These are phyloP conservation scores for Pichia membranifaciens DNA, from an alignment of 805 yeast genomes.

Conservation along the genomic window DNA sequence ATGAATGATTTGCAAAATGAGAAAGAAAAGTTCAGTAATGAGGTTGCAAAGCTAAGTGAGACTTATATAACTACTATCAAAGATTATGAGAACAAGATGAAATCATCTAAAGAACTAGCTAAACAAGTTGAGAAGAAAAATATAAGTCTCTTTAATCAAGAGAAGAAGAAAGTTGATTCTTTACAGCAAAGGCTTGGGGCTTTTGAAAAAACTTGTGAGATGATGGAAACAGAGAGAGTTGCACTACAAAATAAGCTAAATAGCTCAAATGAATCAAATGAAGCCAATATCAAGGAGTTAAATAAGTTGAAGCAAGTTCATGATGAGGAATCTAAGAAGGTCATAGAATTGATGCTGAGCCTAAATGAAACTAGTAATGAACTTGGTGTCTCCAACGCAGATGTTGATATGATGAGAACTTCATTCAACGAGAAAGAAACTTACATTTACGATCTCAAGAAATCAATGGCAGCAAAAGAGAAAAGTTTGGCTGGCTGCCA, in stretches of 20 bases:
- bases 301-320: neutral
- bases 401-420: neutral
- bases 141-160: constrained; percentile 2
- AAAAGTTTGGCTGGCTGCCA: neutral
- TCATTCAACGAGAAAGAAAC: neutral
- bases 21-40: neutral
- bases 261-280: neutral
- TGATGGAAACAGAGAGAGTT: neutral
- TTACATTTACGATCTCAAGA: neutral
- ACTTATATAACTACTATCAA: neutral
- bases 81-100: neutral
- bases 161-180: neutral
- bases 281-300: neutral
- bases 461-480: neutral
- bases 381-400: neutral
- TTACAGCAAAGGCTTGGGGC: neutral
- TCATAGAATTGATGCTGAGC: neutral
- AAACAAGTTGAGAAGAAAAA: constrained; percentile 3
- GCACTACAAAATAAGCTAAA: neutral
- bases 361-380: neutral
- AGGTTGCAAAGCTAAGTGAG: neutral
- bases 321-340: neutral
- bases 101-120: neutral
- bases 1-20: neutral
- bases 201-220: neutral